Evolutionary conservation across 2,329 filamentous ascomycete species (phyloP), one percentile per base, ranked within the genome.

Genomic region (Pseudocercospora pini-densiflorae): DNA sequence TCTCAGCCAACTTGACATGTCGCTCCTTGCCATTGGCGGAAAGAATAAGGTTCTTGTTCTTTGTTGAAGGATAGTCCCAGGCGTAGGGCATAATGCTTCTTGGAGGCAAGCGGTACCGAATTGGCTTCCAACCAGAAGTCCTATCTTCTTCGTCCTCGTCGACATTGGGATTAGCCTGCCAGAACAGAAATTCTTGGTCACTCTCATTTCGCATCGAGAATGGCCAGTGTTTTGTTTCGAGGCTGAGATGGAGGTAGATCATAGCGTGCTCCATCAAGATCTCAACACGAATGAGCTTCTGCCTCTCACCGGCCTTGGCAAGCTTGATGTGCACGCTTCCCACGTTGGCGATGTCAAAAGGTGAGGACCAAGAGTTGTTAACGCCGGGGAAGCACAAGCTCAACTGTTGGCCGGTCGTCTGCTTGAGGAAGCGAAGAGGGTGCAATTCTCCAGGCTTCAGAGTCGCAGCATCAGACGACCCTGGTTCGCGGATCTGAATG

Each of bases 161-260:
- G 9, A 97, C 83, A 73, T 94, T 97, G 4, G 95, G 95, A 74
- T 98, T 90, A 19, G 93, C 92, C 79, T 99, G 95, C 83, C 91
- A 97, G 82, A 99, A 99, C 58, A 94, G 90, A 79, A 98, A 98
- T 76, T 98, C 95, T 24, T 91, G 91, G 75, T 98, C 94, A 75
- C 94, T 98, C 81, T 98, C 95, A 76, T 99, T 99, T 70, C 95
- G 91, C 90, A 99, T 97, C 0, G 94, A 97, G 81, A 95, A 99
- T 0, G 95, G 95, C 95, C 95, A 99, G 76, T 97, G 93, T 79
- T 95, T 96, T 5, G 88, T 93, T 81, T 99, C 95, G 71, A 94
- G 84, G 75, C 89, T 95, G 65, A 99, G 86, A 74, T 97, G 92
- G 36, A 98, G 79, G 84, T 98, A 99, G 47, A 99, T 90, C 0